phyloP scores from a whole-genome alignment of 345 rosid species.

The Moringa oleifera region DNA sequence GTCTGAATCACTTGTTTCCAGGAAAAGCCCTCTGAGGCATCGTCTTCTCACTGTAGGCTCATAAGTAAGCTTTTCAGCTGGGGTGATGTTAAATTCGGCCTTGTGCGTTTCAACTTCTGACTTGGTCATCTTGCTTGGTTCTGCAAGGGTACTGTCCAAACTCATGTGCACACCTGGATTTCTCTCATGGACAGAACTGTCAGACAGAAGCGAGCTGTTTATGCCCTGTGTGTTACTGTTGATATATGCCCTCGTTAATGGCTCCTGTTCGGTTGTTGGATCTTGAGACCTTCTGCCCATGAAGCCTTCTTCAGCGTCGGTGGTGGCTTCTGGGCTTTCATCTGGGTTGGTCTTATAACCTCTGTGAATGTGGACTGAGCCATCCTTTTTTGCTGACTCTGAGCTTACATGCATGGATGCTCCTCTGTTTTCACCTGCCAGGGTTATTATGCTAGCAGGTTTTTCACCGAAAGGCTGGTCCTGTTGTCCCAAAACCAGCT shows the following conservation, averaged over 20 bases:
- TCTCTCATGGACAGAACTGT: constrained; percentile 48
- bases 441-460: constrained; percentile 39
- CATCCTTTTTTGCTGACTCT: constrained; percentile 41
- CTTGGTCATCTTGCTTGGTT: constrained; percentile 20
- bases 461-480: constrained; percentile 37
- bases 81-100: constrained; percentile 31
- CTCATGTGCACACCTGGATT: constrained; percentile 63
- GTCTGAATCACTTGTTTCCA: constrained; percentile 74
- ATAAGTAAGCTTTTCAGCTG: constrained; percentile 44
- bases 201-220: constrained; percentile 58
- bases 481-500: constrained; percentile 37
- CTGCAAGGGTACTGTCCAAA: constrained; percentile 17
- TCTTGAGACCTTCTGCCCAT: constrained; percentile 20
- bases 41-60: constrained; percentile 59
- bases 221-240: constrained; percentile 68
- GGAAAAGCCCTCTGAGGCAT: constrained; percentile 70
- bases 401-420: constrained; percentile 54
- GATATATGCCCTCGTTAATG: constrained; percentile 35
- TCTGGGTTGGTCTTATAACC: constrained; percentile 56
- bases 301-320: constrained; percentile 49
- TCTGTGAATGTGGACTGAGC: constrained; percentile 48
- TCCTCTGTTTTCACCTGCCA: constrained; percentile 90
- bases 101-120: constrained; percentile 28
- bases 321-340: constrained; percentile 47
- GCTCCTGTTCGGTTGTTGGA: constrained; percentile 24